Evolutionary conservation across 371 early-diverging fungal genomes (phyloP).

Genomic region (Nematocida sp.): DNA sequence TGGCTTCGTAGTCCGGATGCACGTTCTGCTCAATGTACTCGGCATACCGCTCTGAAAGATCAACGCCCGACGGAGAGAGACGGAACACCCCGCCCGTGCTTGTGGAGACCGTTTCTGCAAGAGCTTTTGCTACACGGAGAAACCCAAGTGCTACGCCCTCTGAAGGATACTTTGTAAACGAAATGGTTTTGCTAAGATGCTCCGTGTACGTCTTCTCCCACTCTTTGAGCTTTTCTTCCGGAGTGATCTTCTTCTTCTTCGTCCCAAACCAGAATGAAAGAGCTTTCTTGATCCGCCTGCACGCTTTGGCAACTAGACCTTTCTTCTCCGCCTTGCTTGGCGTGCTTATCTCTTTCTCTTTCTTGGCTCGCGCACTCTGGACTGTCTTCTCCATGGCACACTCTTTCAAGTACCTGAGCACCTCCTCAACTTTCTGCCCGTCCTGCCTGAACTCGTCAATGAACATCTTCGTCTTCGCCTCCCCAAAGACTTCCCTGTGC

Average conservation of each 20-base stretch:
- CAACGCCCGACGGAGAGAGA: not conserved
- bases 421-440: not conserved
- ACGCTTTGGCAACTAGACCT: not conserved
- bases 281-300: not conserved
- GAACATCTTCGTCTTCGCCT: not conserved
- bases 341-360: not conserved
- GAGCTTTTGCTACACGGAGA: constrained; percentile 15
- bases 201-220: not conserved
- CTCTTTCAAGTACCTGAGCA: not conserved
- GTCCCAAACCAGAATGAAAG: not conserved
- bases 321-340: not conserved
- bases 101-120: not conserved
- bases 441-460: not conserved
- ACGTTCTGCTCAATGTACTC: constrained; percentile 14
- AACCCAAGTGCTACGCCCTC: constrained; percentile 30
- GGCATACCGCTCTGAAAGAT: constrained; percentile 1
- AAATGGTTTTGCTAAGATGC: not conserved
- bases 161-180: not conserved
- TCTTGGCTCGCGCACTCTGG: not conserved
- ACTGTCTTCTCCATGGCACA: not conserved
- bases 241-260: not conserved
- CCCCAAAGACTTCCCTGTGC: not conserved
- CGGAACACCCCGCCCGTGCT: constrained; percentile 39
- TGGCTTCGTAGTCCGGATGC: constrained; percentile 5
- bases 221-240: not conserved